These are phyloP conservation scores for Lecanosticta acicola DNA, from an alignment of 2,329 filamentous ascomycete genomes.

Conservation along the genomic window DNA sequence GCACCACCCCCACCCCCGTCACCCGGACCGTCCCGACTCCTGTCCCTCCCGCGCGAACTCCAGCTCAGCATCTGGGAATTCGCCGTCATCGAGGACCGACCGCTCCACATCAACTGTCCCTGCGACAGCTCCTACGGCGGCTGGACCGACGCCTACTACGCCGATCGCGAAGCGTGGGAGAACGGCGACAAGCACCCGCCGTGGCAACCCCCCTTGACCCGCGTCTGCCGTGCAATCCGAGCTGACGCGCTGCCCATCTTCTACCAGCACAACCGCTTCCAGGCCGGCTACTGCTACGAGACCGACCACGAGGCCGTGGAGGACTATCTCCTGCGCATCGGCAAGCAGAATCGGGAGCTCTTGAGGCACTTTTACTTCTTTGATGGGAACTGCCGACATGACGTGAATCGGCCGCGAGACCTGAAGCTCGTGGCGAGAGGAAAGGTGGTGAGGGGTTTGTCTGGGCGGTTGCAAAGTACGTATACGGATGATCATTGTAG, in stretches of 20 bases:
- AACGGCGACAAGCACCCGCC: conserved; percentile 14
- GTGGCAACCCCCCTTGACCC: conserved; percentile 18
- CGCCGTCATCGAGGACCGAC: conserved; percentile 12
- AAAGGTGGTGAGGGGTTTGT: conserved; percentile 8
- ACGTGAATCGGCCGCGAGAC: conserved; percentile 12
- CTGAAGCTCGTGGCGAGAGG: conserved; percentile 14
- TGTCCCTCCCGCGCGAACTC: conserved; percentile 14
- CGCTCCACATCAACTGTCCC: conserved; percentile 20
- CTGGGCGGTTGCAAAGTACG: conserved; percentile 11
- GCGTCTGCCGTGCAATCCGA: conserved; percentile 17
- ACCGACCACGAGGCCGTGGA: conserved; percentile 11
- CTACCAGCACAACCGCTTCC: conserved; percentile 21
- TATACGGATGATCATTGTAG: conserved; percentile 11
- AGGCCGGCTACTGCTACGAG: conserved; percentile 21
- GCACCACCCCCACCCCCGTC: neutral
- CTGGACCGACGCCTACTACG: conserved; percentile 12
- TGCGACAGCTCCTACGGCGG: conserved; percentile 21
- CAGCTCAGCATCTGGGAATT: conserved; percentile 22
- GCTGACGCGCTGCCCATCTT: conserved; percentile 22
- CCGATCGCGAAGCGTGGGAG: conserved; percentile 16
- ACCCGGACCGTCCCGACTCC: conserved; percentile 3
- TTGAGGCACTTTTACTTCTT: conserved; percentile 16
- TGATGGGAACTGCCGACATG: conserved; percentile 14
- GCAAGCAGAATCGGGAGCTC: conserved; percentile 12
- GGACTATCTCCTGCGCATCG: conserved; percentile 17